These are phyloP conservation scores for Lophiotrema nucula DNA, from an alignment of 495 filamentous ascomycete species.

Conservation along the genomic window DNA sequence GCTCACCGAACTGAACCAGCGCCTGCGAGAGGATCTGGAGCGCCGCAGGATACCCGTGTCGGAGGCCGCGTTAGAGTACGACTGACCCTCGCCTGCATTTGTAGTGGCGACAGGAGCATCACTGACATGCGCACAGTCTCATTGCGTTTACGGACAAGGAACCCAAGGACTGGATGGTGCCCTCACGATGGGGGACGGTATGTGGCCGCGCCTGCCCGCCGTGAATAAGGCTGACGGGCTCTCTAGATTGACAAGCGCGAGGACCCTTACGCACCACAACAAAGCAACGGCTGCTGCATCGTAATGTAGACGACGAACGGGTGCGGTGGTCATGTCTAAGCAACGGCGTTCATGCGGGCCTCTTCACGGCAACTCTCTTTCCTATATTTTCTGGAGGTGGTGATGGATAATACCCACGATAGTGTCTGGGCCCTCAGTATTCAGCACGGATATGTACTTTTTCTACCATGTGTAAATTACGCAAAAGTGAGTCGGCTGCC, in stretches of 20 bases:
- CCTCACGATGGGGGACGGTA: constrained; percentile 92
- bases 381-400: constrained; percentile 25
- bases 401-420: constrained; percentile 34
- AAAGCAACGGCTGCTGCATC: constrained; percentile 83
- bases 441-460: constrained; percentile 25
- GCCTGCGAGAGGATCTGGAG: constrained; percentile 91
- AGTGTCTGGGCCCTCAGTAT: constrained; percentile 9
- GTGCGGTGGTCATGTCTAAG: constrained; percentile 27
- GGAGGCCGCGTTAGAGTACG: constrained; percentile 88
- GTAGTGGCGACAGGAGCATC: background rate
- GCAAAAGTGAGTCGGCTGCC: constrained; percentile 26
- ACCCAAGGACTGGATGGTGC: constrained; percentile 98
- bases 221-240: constrained; percentile 25
- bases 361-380: constrained; percentile 34
- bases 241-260: constrained; percentile 78
- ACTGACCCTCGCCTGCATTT: constrained; percentile 22
- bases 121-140: constrained; percentile 57
- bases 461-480: constrained; percentile 35
- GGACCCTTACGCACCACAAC: constrained; percentile 94
- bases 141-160: constrained; percentile 89
- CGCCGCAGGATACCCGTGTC: constrained; percentile 92
- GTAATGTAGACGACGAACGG: constrained; percentile 68
- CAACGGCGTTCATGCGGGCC: constrained; percentile 33
- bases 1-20: constrained; percentile 91
- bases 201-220: constrained; percentile 35